A percentile compares a stretch with the other conserved stretches of the same genome.
phyloP scores from a whole-genome alignment of 73 alveolate species.

The Paraurostyla sp. region DNA sequence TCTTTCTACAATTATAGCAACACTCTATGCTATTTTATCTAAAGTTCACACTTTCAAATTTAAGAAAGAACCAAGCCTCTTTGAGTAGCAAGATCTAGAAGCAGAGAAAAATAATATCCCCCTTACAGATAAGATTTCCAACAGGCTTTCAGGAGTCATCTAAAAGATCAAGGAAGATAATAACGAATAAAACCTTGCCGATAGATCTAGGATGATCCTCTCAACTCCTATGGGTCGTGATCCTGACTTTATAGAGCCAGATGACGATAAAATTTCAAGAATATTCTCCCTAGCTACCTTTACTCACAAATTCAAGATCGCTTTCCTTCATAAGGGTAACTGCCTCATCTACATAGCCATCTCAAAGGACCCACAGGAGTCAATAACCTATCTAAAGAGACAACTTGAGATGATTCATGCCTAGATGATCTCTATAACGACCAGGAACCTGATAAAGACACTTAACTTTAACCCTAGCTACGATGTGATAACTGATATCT shows the following conservation, averaged over 20 bases:
- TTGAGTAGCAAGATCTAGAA: neutral
- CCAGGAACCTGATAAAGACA: neutral
- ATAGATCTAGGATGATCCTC: neutral
- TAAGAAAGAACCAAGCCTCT: neutral
- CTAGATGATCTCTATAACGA: slow-evolving; percentile 19
- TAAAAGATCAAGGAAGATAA: neutral
- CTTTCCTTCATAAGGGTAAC: slow-evolving; percentile 38
- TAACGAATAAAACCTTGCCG: neutral
- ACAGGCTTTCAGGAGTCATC: neutral
- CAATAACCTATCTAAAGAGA: neutral
- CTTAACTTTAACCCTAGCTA: slow-evolving; percentile 25
- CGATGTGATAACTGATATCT: slow-evolving; percentile 30
- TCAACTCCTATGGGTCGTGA: neutral
- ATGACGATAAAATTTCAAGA: neutral
- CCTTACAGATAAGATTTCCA: neutral
- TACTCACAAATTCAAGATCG: neutral
- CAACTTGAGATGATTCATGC: slow-evolving; percentile 29
- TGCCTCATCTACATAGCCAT: slow-evolving; percentile 15
- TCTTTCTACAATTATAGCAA: slow-evolving; percentile 49
- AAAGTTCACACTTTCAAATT: slow-evolving; percentile 5
- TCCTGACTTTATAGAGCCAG: neutral
- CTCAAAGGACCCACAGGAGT: neutral
- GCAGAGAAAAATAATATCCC: neutral
- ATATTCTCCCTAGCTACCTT: neutral
- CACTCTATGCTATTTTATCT: slow-evolving; percentile 48